Conservation (phyloP, 768 basidiomycete species). For the Leccinum subtestaceum region DNA sequence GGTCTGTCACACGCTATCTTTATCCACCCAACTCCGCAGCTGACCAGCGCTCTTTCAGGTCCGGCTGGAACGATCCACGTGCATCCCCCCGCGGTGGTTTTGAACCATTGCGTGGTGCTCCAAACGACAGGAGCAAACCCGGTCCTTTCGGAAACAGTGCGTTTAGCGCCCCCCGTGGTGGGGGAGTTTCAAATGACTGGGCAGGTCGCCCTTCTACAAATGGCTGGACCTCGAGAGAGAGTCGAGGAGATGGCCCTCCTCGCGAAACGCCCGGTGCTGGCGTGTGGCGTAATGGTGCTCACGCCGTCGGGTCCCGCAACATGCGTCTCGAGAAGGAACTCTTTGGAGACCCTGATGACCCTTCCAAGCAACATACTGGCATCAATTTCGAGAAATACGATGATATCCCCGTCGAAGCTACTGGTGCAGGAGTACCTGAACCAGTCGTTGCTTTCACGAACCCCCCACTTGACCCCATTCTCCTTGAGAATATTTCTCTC, state of each 20-base stretch:
- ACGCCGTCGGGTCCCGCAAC: slow-evolving; percentile 82
- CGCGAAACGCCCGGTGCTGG: slow-evolving; percentile 56
- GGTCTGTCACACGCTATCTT: slow-evolving; percentile 41
- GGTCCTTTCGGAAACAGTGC: slow-evolving; percentile 42
- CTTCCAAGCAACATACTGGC: slow-evolving; percentile 88
- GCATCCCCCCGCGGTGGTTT: slow-evolving; percentile 57
- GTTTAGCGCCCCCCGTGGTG: slow-evolving; percentile 36
- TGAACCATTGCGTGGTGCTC: slow-evolving; percentile 41
- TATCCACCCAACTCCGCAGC: slow-evolving; percentile 8
- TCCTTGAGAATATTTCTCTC: slow-evolving; percentile 91
- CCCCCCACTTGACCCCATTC: slow-evolving; percentile 88
- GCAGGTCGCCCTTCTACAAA: slow-evolving; percentile 36
- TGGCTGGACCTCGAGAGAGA: slow-evolving; percentile 38
- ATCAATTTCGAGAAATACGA: slow-evolving; percentile 99
- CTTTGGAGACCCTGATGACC: slow-evolving; percentile 84
- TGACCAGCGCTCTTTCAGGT: slow-evolving; percentile 39
- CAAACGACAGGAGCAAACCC: slow-evolving; percentile 35
- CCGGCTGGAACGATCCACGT: slow-evolving; percentile 75
- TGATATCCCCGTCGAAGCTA: slow-evolving; percentile 99
- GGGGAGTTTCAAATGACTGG: slow-evolving; percentile 37
- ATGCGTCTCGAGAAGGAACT: slow-evolving; percentile 92
- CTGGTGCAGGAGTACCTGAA: slow-evolving; percentile 95
- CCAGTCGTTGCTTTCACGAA: slow-evolving; percentile 83
- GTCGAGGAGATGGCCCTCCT: slow-evolving; percentile 36
- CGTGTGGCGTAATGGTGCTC: slow-evolving; percentile 85